Percentiles rank a stretch among this genome's conserved stretches.
Evolutionary conservation across 768 basidiomycete species (phyloP).

Genomic region (Mycena amicta): DNA sequence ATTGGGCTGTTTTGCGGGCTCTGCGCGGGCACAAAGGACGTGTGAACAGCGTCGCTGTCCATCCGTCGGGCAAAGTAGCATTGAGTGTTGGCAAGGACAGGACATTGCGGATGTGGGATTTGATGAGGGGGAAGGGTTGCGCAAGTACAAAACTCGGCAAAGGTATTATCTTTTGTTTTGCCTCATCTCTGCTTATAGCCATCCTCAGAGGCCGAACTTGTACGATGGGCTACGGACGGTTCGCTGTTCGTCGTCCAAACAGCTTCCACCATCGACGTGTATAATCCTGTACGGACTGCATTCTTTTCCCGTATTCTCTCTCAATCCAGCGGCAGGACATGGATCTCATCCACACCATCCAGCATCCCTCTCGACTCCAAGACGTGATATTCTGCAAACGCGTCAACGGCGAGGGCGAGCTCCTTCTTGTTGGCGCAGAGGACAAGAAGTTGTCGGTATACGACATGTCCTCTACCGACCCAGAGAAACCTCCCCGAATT

Average conservation of each 20-base stretch:
- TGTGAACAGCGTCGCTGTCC: slow-evolving; percentile 87
- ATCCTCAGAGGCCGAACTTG: slow-evolving; percentile 83
- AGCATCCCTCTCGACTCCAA: slow-evolving; percentile 83
- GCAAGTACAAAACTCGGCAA: slow-evolving; percentile 89
- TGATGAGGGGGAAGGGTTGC: slow-evolving; percentile 90
- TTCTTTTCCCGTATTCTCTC: neutral
- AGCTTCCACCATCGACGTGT: slow-evolving; percentile 77
- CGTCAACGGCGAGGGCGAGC: slow-evolving; percentile 56
- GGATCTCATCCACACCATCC: slow-evolving; percentile 70
- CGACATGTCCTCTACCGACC: slow-evolving; percentile 48
- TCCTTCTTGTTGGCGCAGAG: slow-evolving; percentile 85
- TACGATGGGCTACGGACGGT: slow-evolving; percentile 83
- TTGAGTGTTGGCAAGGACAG: slow-evolving; percentile 89
- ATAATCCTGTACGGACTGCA: slow-evolving; percentile 61
- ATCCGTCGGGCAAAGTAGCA: slow-evolving; percentile 90
- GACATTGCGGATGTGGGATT: slow-evolving; percentile 96
- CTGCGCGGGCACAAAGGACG: slow-evolving; percentile 94
- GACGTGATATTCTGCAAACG: slow-evolving; percentile 76
- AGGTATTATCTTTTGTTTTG: too few species aligned
- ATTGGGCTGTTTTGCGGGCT: slow-evolving; percentile 87
- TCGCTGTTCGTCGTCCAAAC: slow-evolving; percentile 80
- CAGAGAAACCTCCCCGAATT: slow-evolving; percentile 51
- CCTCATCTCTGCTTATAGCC: too few species aligned
- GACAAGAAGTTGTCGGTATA: slow-evolving; percentile 88
- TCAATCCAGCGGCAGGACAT: slow-evolving; percentile 59